Base-by-base conservation (phyloP, 345 rosid genomes). In the Gynandropsis gynandra region DNA sequence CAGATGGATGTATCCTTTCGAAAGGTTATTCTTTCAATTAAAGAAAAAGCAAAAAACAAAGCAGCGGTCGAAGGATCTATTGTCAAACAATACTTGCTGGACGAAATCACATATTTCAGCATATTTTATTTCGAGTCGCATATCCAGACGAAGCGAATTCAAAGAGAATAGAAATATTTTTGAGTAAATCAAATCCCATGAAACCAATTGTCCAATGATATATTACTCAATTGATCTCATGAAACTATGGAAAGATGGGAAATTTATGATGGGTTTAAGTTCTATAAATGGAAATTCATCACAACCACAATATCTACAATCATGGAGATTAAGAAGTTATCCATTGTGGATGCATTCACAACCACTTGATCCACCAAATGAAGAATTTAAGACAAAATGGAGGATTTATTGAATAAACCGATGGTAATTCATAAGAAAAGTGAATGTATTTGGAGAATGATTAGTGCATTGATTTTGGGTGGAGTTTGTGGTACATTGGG, bases 261-360 rank as follows among this genome's bases (percentile, higher is more conserved):
- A 77, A 42, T 66, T 77, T 52, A 52, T 72, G 29, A 18, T 81
- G 43, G 88, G 93, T 29, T 68, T 90, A 73, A 86, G 85, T 63
- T 79, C 86, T 16, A 65, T 76, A 5, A 85, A 67, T 60, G 66
- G 80, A 21, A 75, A 75, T 62, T 79, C 87, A 7, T 66, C 77
- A 9, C 84, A 76, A 2, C 13, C 55, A 46, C 80, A 85, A 71
- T 66, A 43, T 40, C 60, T 86, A 35, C 65, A 78, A 59, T 77
- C 74, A 1, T 90, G 98, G 96, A 77, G 67, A 67, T 80, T 86
- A 64, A 80, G 65, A 53, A 19, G n/a, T 10, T 42, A 67, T 61
- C 79, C 77, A 0, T 70, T 59, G 19, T 80, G 79, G 95, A 74
- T 78, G 87, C 96, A 81, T 60, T 80, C 98, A 3, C 62, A 62